Percentiles rank a stretch among this genome's conserved stretches.
Conservation (phyloP, 1,284 basidiomycete genomes). For the Melampsora larici-populina region DNA sequence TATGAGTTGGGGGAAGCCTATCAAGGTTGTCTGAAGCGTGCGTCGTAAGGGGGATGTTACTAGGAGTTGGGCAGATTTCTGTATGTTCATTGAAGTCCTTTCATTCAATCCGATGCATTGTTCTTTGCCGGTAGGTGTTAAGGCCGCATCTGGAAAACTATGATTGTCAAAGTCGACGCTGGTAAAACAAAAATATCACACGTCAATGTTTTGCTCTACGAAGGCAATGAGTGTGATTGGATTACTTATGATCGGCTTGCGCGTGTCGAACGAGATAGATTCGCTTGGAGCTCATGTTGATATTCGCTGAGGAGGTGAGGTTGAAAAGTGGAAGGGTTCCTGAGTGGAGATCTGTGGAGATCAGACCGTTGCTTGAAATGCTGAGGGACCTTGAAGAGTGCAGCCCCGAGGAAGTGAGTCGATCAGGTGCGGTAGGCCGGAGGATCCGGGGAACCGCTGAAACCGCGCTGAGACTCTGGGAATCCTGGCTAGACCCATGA, state of each 20-base stretch:
- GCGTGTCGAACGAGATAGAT: conserved; percentile 35
- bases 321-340: no score
- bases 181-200: not conserved
- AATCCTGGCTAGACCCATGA: no score
- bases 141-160: conserved; percentile 35
- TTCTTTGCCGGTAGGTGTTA: conserved; percentile 29
- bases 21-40: conserved; percentile 34
- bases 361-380: no score
- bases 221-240: no score
- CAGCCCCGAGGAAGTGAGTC: no score
- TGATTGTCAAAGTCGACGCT: conserved; percentile 39
- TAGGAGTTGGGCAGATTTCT: conserved; percentile 28
- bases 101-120: conserved; percentile 11
- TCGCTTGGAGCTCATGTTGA: conserved; percentile 24
- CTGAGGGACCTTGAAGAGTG: no score
- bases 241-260: conserved; percentile 32
- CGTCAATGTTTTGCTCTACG: not conserved
- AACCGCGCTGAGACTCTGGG: no score
- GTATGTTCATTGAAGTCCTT: conserved; percentile 2
- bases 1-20: conserved; percentile 19
- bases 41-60: conserved; percentile 28
- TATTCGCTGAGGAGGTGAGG: not conserved
- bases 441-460: no score
- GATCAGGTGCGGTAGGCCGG: no score
- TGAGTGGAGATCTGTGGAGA: no score